These are phyloP conservation scores for Alternaria sp. DNA, from an alignment of 2,329 filamentous ascomycete species.

Conservation along the genomic window DNA sequence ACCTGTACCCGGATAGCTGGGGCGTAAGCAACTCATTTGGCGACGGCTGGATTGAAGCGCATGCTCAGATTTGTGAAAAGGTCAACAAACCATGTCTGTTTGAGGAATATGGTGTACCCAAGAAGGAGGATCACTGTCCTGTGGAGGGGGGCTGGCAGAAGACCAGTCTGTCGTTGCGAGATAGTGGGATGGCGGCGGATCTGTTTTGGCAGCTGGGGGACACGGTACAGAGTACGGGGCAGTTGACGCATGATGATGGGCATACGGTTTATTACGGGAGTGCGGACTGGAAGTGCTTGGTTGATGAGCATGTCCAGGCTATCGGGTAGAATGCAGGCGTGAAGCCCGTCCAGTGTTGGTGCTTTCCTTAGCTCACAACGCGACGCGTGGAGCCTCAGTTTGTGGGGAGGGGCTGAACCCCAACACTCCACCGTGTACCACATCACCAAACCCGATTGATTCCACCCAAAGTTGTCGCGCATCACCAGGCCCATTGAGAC, in stretches of 20 bases:
- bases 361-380: neutral
- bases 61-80: constrained; percentile 48
- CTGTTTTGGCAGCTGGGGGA: constrained; percentile 46
- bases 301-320: constrained; percentile 32
- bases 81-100: constrained; percentile 50
- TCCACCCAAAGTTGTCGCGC: constrained; percentile 1
- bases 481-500: neutral
- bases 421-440: constrained; percentile 1
- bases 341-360: neutral
- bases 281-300: constrained; percentile 40
- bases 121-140: constrained; percentile 29
- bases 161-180: constrained; percentile 27
- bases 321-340: constrained; percentile 26
- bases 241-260: constrained; percentile 38
- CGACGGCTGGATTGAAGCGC: constrained; percentile 55
- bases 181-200: constrained; percentile 40
- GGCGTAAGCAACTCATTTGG: constrained; percentile 46
- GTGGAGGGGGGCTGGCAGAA: constrained; percentile 42
- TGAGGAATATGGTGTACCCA: constrained; percentile 48
- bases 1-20: constrained; percentile 58
- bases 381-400: neutral
- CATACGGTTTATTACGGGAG: constrained; percentile 40
- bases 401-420: neutral
- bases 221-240: constrained; percentile 24
- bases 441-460: constrained; percentile 1